Conservation (phyloP, 352 stramenopile species). For the Thalassiosira sp. region DNA sequence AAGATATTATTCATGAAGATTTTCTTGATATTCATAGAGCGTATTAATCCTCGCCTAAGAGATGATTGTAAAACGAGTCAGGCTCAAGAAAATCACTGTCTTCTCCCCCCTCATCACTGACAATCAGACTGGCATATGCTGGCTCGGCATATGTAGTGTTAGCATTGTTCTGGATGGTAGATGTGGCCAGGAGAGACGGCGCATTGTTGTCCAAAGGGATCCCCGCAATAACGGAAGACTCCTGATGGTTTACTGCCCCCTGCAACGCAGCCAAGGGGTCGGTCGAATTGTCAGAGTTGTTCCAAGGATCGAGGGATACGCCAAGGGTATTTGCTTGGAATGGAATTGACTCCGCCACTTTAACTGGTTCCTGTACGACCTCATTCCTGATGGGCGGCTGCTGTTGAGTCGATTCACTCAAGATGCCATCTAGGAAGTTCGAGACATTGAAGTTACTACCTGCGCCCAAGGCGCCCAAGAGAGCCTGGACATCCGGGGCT, state of each 20-base stretch:
- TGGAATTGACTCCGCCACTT: constrained; percentile 20
- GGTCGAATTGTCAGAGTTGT: constrained; percentile 14
- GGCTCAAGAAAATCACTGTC: constrained; percentile 52
- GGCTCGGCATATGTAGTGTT: constrained; percentile 24
- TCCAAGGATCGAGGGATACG: constrained; percentile 63
- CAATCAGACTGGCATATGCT: constrained; percentile 40
- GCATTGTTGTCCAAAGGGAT: constrained; percentile 51
- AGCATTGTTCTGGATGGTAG: constrained; percentile 32
- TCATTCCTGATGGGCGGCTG: constrained; percentile 7
- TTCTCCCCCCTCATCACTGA: constrained; percentile 37
- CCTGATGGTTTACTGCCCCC: constrained; percentile 9
- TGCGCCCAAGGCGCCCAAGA: constrained; percentile 47
- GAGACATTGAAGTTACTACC: constrained; percentile 78
- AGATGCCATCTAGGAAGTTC: constrained; percentile 80
- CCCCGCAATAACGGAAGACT: constrained; percentile 50
- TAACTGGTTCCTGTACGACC: background rate
- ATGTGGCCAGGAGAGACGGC: constrained; percentile 40
- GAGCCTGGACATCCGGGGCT: constrained; percentile 31
- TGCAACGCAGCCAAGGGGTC: constrained; percentile 39
- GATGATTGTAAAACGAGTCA: constrained; percentile 66
- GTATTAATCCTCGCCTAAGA: constrained; percentile 40
- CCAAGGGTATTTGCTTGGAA: constrained; percentile 21
- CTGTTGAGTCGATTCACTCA: constrained; percentile 60
- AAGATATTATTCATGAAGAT: background rate
- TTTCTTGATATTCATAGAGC: background rate